Percentiles rank a stretch among this genome's conserved stretches.
phyloP scores from a whole-genome alignment of 2,329 filamentous ascomycete genomes.

The Lachnellula subtilissima region DNA sequence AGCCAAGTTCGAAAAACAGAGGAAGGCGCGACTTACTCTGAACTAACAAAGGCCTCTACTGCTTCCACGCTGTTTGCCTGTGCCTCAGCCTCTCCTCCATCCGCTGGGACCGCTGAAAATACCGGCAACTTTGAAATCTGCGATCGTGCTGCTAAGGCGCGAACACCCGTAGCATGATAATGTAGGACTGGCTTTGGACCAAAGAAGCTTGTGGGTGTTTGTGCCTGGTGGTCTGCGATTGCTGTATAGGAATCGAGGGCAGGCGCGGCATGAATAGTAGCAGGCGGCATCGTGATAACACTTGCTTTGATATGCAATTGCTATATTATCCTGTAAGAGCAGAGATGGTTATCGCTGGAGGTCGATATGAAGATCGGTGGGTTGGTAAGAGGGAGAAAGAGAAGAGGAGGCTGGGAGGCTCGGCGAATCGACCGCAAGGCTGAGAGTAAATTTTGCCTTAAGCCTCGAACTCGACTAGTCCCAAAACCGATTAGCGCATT shows the following conservation, averaged over 20 bases:
- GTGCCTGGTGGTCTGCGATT: conserved; percentile 64
- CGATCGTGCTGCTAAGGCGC: conserved; percentile 51
- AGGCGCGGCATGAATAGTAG: conserved; percentile 54
- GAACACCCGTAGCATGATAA: conserved; percentile 52
- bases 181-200: conserved; percentile 67
- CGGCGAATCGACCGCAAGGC: background rate
- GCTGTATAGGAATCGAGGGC: conserved; percentile 55
- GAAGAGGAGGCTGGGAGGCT: background rate
- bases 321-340: no score
- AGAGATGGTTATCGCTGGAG: no score
- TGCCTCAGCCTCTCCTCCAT: conserved; percentile 21
- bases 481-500: no score
- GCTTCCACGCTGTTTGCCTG: conserved; percentile 16
- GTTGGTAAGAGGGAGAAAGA: background rate
- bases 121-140: conserved; percentile 49
- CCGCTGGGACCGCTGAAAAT: conserved; percentile 40
- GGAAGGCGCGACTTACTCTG: conserved; percentile 42
- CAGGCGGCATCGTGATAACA: conserved; percentile 29
- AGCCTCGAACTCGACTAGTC: no score
- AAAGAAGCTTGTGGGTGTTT: conserved; percentile 69
- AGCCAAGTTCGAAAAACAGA: background rate
- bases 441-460: background rate
- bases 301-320: no score
- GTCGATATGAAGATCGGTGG: background rate
- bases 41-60: conserved; percentile 55